phyloP scores from a whole-genome alignment of 106 monocot species.

The Cymbidium sinense region DNA sequence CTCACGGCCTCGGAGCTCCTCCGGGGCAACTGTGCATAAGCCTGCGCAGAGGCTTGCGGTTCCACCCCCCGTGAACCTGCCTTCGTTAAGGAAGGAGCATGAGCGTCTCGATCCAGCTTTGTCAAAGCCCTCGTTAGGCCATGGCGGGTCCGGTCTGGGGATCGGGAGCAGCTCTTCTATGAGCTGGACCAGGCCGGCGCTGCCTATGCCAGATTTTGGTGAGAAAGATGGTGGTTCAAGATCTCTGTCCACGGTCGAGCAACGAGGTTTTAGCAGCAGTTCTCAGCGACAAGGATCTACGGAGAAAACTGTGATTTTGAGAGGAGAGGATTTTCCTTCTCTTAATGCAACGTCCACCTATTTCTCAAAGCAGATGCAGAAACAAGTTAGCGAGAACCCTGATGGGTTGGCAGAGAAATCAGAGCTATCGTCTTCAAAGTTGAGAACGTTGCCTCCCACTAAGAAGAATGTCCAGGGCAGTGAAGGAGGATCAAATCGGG shows the following conservation, averaged over 20 bases:
- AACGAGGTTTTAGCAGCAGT: background rate
- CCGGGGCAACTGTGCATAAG: slow-evolving; percentile 24
- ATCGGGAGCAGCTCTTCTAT: slow-evolving; percentile 36
- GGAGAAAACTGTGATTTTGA: slow-evolving; percentile 48
- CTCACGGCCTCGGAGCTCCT: slow-evolving; percentile 47
- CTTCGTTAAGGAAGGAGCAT: slow-evolving; percentile 84
- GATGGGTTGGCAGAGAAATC: slow-evolving; percentile 15
- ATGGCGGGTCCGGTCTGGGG: slow-evolving; percentile 41
- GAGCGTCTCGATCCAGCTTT: slow-evolving; percentile 58
- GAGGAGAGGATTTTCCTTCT: slow-evolving; percentile 71
- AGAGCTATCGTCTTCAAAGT: slow-evolving; percentile 27
- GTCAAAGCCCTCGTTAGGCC: slow-evolving; percentile 17
- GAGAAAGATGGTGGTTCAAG: background rate
- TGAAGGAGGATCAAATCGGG: background rate
- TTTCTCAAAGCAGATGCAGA: slow-evolving; percentile 20
- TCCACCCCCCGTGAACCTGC: slow-evolving; percentile 88
- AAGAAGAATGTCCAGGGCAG: slow-evolving; percentile 7
- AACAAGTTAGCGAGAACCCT: slow-evolving; percentile 21
- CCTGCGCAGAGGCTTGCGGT: slow-evolving; percentile 50
- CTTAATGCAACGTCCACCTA: slow-evolving; percentile 11
- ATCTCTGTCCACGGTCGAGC: slow-evolving; percentile 21
- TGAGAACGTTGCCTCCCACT: slow-evolving; percentile 18
- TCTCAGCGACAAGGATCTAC: background rate
- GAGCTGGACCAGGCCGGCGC: slow-evolving; percentile 75
- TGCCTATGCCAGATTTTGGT: background rate